Base-by-base conservation (phyloP, 2,329 filamentous ascomycete species). In the Fusarium virguliforme region DNA sequence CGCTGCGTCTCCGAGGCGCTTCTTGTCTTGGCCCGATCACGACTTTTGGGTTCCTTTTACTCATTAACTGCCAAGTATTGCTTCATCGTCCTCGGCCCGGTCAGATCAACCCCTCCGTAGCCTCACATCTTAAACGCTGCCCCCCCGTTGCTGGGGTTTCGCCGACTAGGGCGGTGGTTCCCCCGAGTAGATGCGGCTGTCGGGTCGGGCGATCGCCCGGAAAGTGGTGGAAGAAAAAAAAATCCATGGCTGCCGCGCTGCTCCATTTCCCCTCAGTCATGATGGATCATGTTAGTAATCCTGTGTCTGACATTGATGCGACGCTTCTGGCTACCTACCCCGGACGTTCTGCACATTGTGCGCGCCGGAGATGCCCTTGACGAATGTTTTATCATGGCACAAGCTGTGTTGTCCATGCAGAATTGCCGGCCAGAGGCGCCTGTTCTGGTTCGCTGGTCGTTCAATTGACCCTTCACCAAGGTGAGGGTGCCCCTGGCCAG, bases 191-290 rank as follows among this genome's bases (percentile, higher is more conserved):
- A 57, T 57, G 59, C 74, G 74, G 74, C 65, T 76, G 67, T 76
- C 74, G 74, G 74, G 73, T 76, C 74, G 74, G 74, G 74, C 74
- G 74, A 76, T 76, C 74, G 74, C 74, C 74, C 74, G 74, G 59
- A 43, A 68, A 48, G 40, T 56, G 60, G 62, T 65, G 46, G 55
- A 32, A 57, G 28, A 37, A 43, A 59, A 69, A 48, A 48, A 30
- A 46, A 57, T 54, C 43, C 35, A 64, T 18, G 18, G 18, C 18
- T 18, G 18, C 18, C 18, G 18, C 38, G 46, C 37, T 35, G 38
- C 51, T 40, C 46, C 46, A 50, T 43, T 48, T 53, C 70, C 70
- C 70, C 70, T 72, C 70, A 71, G 54, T 72, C 64, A 68, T 68
- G 70, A 73, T 72, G 48, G 56, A 67, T 62, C 54, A 43, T 30